Evolutionary conservation across 2,329 filamentous ascomycete species (phyloP).

Genomic region (Penicillium corylophilum): DNA sequence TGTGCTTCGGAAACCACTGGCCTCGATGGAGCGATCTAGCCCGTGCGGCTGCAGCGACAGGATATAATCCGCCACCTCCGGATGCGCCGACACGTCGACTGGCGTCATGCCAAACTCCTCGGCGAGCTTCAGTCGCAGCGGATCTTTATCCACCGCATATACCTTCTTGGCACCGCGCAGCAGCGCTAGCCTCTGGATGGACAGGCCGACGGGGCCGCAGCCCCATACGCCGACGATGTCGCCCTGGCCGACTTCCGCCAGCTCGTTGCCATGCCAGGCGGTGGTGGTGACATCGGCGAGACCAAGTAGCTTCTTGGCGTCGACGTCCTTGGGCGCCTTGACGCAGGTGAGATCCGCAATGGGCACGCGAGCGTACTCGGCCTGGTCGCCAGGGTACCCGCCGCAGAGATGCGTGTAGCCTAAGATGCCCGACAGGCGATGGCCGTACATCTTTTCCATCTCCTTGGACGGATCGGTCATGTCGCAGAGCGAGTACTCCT

Average conservation of each 20-base stretch:
- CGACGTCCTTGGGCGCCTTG: conserved; percentile 25
- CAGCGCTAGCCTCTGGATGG: conserved; percentile 28
- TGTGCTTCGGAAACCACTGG: conserved; percentile 30
- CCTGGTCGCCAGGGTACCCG: conserved; percentile 38
- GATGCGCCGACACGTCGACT: conserved; percentile 25
- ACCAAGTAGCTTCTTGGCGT: conserved; percentile 30
- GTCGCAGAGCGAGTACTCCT: conserved; percentile 35
- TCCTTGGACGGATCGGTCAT: conserved; percentile 29
- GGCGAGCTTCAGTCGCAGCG: conserved; percentile 28
- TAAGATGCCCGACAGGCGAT: conserved; percentile 33
- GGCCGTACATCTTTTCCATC: conserved; percentile 29
- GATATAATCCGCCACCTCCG: conserved; percentile 31
- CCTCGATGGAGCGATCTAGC: conserved; percentile 32
- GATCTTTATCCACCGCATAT: conserved; percentile 36
- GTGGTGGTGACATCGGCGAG: conserved; percentile 33
- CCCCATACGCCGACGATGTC: conserved; percentile 36
- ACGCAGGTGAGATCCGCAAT: conserved; percentile 35
- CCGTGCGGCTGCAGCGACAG: conserved; percentile 29
- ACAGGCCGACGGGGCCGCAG: conserved; percentile 32
- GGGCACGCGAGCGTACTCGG: conserved; percentile 37
- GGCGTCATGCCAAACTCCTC: conserved; percentile 30
- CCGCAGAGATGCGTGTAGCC: conserved; percentile 35
- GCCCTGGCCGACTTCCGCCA: conserved; percentile 31
- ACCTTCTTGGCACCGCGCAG: conserved; percentile 32
- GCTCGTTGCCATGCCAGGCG: conserved; percentile 35